Conservation (phyloP, 1,139 yeast species). For the Scheffersomyces insectosa region DNA sequence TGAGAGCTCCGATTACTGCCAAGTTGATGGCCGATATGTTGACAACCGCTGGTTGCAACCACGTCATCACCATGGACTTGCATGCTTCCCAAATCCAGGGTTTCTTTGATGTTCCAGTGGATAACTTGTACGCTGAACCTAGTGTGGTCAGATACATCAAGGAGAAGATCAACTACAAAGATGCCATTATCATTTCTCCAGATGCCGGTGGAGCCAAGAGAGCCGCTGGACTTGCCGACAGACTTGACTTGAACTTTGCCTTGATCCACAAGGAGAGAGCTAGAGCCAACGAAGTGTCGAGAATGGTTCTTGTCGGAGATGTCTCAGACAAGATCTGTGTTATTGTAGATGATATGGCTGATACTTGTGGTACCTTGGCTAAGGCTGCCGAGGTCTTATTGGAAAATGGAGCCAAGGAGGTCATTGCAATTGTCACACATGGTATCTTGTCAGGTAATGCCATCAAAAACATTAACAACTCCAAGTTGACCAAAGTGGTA, state of each 20-base stretch:
- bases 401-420: conserved; percentile 78
- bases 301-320: conserved; percentile 97
- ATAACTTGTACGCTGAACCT: conserved; percentile 94
- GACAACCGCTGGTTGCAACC: conserved; percentile 95
- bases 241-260: conserved; percentile 90
- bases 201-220: conserved; percentile 99
- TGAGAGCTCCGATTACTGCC: conserved; percentile 97
- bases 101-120: conserved; percentile 93
- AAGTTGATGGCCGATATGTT: conserved; percentile 93
- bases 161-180: conserved; percentile 63
- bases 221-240: conserved; percentile 94
- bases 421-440: conserved; percentile 94
- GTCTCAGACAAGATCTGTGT: conserved; percentile 85
- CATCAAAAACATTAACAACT: conserved; percentile 74
- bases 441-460: conserved; percentile 92
- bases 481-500: conserved; percentile 75
- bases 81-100: conserved; percentile 99
- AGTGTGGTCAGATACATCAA: conserved; percentile 84
- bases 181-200: conserved; percentile 86
- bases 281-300: conserved; percentile 88
- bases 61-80: conserved; percentile 95
- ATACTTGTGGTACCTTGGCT: conserved; percentile 94
- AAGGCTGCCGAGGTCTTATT: conserved; percentile 92
- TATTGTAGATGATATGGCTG: conserved; percentile 97
- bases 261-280: conserved; percentile 96